A percentile compares a stretch with the other conserved stretches of the same genome.
Evolutionary conservation across 1,139 yeast species (phyloP).

Genomic region (Pneumocystis carinii): DNA sequence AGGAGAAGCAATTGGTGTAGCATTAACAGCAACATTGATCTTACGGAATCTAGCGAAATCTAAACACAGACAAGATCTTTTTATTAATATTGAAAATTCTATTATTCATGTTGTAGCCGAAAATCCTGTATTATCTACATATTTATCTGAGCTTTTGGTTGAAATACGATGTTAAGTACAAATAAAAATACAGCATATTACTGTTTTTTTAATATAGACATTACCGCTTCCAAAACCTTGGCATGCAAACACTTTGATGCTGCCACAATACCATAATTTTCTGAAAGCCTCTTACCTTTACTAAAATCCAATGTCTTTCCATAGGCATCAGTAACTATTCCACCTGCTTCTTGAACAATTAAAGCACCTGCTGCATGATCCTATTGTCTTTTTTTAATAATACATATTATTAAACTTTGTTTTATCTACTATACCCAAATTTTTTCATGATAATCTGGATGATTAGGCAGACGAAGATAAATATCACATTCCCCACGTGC

Average conservation of each 20-base stretch:
- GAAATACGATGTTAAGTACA: not conserved
- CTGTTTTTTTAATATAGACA: slow-evolving; percentile 16
- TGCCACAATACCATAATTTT: slow-evolving; percentile 83
- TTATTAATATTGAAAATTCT: not conserved
- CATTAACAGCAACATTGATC: slow-evolving; percentile 26
- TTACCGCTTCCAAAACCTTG: slow-evolving; percentile 46
- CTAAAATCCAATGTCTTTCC: slow-evolving; percentile 69
- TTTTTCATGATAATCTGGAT: slow-evolving; percentile 66
- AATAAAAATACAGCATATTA: slow-evolving; percentile 15
- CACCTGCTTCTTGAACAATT: slow-evolving; percentile 80
- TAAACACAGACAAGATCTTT: not conserved
- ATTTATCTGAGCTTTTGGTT: not conserved
- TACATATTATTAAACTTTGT: not conserved
- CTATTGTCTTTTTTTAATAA: not conserved
- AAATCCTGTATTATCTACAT: not conserved
- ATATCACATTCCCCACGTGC: slow-evolving; percentile 88
- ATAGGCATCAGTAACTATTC: slow-evolving; percentile 67
- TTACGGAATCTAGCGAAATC: slow-evolving; percentile 20
- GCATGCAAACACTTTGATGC: slow-evolving; percentile 52
- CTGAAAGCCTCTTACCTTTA: slow-evolving; percentile 57
- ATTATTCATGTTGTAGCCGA: not conserved
- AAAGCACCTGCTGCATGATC: slow-evolving; percentile 96
- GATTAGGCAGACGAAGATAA: slow-evolving; percentile 74
- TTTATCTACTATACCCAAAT: slow-evolving; percentile 41
- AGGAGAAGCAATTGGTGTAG: slow-evolving; percentile 18